Conservation (phyloP, 306 rosid species). For the Fragaria vesca region DNA sequence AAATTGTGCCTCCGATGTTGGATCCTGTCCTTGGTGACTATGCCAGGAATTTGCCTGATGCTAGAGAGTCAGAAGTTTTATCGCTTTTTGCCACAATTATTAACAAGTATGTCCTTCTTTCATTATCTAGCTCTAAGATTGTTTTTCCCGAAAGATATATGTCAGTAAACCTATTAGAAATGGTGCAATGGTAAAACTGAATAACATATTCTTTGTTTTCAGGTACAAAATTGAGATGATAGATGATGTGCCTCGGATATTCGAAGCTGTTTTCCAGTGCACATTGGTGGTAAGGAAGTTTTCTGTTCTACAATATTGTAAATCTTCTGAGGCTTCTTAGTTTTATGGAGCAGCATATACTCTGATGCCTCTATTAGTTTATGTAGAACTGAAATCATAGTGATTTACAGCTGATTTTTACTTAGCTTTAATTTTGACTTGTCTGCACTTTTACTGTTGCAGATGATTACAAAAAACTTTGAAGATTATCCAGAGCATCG, state of each 20-base stretch:
- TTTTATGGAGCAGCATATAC: neutral
- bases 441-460: slow-evolving; percentile 7
- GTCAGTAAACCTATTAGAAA: neutral
- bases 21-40: slow-evolving; percentile 98
- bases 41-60: slow-evolving; percentile 97
- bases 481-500: slow-evolving; percentile 99
- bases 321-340: neutral
- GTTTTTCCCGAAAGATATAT: neutral
- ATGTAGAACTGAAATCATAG: neutral
- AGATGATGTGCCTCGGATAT: slow-evolving; percentile 94
- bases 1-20: slow-evolving; percentile 99
- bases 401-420: neutral
- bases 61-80: slow-evolving; percentile 95
- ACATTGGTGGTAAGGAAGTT: slow-evolving; percentile 72
- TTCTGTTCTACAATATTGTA: neutral
- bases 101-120: slow-evolving; percentile 64
- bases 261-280: slow-evolving; percentile 99
- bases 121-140: neutral
- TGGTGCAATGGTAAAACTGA: neutral
- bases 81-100: slow-evolving; percentile 97
- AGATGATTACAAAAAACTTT: slow-evolving; percentile 95
- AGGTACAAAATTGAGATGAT: slow-evolving; percentile 91
- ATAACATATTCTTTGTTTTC: slow-evolving; percentile 9
- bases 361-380: neutral
- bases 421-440: slow-evolving; percentile 11